Conservation (phyloP, 345 rosid genomes). For the Pelargonium nanum region DNA sequence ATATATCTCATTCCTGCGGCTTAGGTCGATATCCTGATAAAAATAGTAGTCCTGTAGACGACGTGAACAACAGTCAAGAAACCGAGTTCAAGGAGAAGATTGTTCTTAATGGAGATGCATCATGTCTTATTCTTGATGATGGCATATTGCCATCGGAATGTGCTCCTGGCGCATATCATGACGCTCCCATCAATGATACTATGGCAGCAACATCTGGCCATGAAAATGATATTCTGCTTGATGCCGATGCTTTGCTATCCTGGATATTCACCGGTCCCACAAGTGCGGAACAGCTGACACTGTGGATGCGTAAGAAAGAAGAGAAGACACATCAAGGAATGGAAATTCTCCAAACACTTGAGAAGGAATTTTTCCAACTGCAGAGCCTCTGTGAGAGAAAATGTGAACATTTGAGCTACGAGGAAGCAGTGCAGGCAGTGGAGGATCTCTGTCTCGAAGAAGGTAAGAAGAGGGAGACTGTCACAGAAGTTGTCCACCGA, state of each 20-base stretch:
- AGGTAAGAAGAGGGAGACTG: constrained; percentile 64
- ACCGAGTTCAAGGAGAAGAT: constrained; percentile 51
- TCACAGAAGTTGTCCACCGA: constrained; percentile 36
- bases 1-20: constrained; percentile 61
- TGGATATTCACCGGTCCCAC: constrained; percentile 84
- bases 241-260: constrained; percentile 49
- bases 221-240: constrained; percentile 25
- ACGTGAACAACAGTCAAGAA: constrained; percentile 23
- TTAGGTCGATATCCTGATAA: constrained; percentile 64
- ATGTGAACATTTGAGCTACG: constrained; percentile 62
- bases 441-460: constrained; percentile 80
- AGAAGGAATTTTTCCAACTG: constrained; percentile 67
- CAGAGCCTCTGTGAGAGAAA: constrained; percentile 80
- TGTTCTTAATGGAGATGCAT: constrained; percentile 46
- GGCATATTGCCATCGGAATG: constrained; percentile 28
- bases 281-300: constrained; percentile 50
- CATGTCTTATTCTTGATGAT: constrained; percentile 57
- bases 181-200: constrained; percentile 19
- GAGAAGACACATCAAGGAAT: constrained; percentile 63
- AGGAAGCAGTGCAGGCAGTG: constrained; percentile 73
- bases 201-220: constrained; percentile 18
- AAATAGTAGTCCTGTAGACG: constrained; percentile 28
- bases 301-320: constrained; percentile 60
- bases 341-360: constrained; percentile 65
- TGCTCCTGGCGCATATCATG: constrained; percentile 13